Conservation (phyloP, 257 asterid genomes). For the Nicotiana undulata region DNA sequence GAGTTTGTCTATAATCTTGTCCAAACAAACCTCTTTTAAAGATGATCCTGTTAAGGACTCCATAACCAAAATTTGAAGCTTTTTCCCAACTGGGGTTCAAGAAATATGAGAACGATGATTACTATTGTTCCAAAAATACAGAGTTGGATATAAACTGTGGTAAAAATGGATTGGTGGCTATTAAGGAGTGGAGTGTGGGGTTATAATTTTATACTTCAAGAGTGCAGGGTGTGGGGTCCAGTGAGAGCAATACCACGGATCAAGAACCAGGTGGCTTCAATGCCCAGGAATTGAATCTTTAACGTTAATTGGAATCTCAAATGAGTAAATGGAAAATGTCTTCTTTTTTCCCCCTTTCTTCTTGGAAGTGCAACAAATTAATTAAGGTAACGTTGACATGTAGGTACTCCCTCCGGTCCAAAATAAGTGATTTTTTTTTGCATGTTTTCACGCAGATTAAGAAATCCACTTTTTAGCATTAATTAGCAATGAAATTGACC, state of each 20-base stretch:
- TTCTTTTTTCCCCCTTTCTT: neutral
- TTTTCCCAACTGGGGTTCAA: neutral
- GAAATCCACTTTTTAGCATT: no score
- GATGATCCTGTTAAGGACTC: conserved; percentile 35
- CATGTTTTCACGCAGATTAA: no score
- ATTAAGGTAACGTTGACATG: neutral
- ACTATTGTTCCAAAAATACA: neutral
- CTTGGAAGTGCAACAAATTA: neutral
- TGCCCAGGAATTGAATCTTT: conserved; percentile 9
- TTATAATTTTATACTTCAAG: neutral
- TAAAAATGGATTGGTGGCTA: conserved; percentile 19
- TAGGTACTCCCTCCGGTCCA: no score
- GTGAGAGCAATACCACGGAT: conserved; percentile 12
- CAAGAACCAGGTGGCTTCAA: conserved; percentile 17
- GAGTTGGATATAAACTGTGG: neutral
- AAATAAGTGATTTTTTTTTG: no score
- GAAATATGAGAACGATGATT: neutral
- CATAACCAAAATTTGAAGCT: conserved; percentile 23
- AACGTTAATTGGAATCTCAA: conserved; percentile 18
- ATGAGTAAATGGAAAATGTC: neutral
- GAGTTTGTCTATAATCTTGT: conserved; percentile 13
- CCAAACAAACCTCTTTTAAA: conserved; percentile 20
- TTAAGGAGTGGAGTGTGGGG: conserved; percentile 7
- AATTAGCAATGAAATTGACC: no score
- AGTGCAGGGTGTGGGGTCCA: neutral